Conservation (phyloP, 495 filamentous ascomycete genomes). For the Elaphomyces granulatus region DNA sequence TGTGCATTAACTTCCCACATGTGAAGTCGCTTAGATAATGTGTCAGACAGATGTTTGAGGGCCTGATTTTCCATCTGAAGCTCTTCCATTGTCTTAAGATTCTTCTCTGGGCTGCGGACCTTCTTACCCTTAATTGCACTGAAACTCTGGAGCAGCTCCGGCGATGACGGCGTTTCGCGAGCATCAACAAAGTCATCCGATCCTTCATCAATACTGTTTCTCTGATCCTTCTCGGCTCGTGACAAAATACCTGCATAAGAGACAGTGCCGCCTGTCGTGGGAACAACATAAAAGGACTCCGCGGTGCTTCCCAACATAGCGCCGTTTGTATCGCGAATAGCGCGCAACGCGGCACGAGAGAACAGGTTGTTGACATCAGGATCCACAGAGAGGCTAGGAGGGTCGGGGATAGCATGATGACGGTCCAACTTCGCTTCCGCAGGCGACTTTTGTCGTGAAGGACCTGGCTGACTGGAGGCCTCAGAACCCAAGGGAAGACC, state of each 20-base stretch:
- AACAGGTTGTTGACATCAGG: constrained; percentile 66
- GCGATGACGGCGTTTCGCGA: constrained; percentile 48
- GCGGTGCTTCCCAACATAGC: constrained; percentile 33
- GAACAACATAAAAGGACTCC: constrained; percentile 93
- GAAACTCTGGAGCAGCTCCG: constrained; percentile 28
- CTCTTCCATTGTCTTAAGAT: constrained; percentile 59
- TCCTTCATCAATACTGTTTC: constrained; percentile 37
- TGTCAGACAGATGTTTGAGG: constrained; percentile 60
- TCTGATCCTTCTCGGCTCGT: constrained; percentile 50
- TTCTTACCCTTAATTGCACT: constrained; percentile 13
- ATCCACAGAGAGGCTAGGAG: constrained; percentile 28
- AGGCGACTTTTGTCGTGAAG: constrained; percentile 24
- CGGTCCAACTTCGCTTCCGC: constrained; percentile 27
- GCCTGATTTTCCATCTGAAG: constrained; percentile 66
- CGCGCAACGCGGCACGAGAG: constrained; percentile 64
- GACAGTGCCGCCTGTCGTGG: constrained; percentile 72
- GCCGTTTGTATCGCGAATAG: constrained; percentile 39
- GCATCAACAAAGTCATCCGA: constrained; percentile 82
- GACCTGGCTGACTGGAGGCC: constrained; percentile 27
- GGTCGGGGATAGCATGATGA: constrained; percentile 25
- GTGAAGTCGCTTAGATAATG: constrained; percentile 60
- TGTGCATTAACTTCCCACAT: constrained; percentile 80
- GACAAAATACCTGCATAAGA: constrained; percentile 79
- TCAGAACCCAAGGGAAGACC: constrained; percentile 63
- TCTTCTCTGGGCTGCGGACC: constrained; percentile 16